A percentile compares a stretch with the other conserved stretches of the same genome.
phyloP scores from a whole-genome alignment of 2,329 filamentous ascomycete genomes.

The Stromatinia cepivora region DNA sequence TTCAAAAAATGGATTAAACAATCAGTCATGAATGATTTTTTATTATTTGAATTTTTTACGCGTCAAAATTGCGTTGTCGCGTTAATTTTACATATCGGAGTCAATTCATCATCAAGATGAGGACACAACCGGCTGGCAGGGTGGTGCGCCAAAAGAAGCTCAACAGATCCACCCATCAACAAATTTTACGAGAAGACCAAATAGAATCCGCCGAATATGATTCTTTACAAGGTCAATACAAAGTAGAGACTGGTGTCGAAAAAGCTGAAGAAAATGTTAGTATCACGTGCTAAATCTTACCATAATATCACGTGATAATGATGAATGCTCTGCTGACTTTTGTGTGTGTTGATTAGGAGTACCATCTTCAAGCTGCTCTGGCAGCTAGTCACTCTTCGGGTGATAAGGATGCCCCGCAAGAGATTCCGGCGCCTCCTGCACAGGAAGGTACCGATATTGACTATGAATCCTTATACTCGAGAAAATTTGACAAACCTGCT shows the following conservation, averaged over 20 bases:
- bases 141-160: conserved; percentile 60
- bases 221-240: conserved; percentile 70
- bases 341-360: conserved; percentile 36
- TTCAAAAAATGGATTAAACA: conserved; percentile 30
- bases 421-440: conserved; percentile 64
- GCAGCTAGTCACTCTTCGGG: conserved; percentile 29
- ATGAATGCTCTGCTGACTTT: not conserved
- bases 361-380: conserved; percentile 42
- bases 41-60: conserved; percentile 34
- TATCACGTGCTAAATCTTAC: conserved; percentile 41
- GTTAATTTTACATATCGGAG: conserved; percentile 22
- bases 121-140: conserved; percentile 40
- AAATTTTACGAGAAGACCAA: conserved; percentile 80
- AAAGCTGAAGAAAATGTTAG: conserved; percentile 96
- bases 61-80: conserved; percentile 29
- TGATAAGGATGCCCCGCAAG: conserved; percentile 38
- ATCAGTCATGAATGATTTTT: conserved; percentile 35
- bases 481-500: conserved; percentile 76
- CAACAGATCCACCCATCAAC: conserved; percentile 35
- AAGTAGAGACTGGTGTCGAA: conserved; percentile 94
- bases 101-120: conserved; percentile 30
- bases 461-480: conserved; percentile 87
- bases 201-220: conserved; percentile 83
- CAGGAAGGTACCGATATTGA: conserved; percentile 63
- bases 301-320: conserved; percentile 31